Evolutionary conservation across 2,329 filamentous ascomycete genomes (phyloP).

Genomic region (Orbilia blumenaviensis): DNA sequence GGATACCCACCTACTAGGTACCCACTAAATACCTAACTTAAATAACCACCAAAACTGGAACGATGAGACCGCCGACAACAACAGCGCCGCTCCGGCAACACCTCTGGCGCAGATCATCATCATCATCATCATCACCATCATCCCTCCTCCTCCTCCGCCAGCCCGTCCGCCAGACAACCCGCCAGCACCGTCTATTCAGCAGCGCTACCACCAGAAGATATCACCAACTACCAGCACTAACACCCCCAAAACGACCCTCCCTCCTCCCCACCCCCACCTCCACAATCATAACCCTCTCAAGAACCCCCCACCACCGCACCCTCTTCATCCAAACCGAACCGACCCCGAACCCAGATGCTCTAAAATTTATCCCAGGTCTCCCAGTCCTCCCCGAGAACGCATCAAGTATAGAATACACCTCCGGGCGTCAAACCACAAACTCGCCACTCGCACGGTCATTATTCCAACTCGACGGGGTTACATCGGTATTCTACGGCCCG

Average conservation of each 20-base stretch:
- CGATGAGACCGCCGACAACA: conserved; percentile 19
- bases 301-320: conserved; percentile 8
- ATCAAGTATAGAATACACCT: conserved; percentile 90
- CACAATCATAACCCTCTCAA: not conserved
- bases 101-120: conserved; percentile 17
- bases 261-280: not conserved
- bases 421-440: conserved; percentile 86
- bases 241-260: not conserved
- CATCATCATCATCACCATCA: not conserved
- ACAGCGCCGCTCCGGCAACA: conserved; percentile 30
- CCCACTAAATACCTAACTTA: too few relatives aligned
- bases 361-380: conserved; percentile 96
- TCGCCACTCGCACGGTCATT: conserved; percentile 90
- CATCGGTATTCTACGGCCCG: conserved; percentile 88
- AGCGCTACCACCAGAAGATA: too few relatives aligned
- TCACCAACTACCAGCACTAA: too few relatives aligned
- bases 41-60: too few relatives aligned
- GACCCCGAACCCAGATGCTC: conserved; percentile 92
- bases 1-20: too few relatives aligned
- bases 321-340: conserved; percentile 98
- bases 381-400: conserved; percentile 79
- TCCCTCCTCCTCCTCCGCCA: too few relatives aligned
- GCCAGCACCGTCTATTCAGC: too few relatives aligned
- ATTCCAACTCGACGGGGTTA: conserved; percentile 94
- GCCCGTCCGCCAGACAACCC: conserved; percentile 4